These are phyloP conservation scores for Xylaria acuta DNA, from an alignment of 495 filamentous ascomycete genomes.

Conservation along the genomic window DNA sequence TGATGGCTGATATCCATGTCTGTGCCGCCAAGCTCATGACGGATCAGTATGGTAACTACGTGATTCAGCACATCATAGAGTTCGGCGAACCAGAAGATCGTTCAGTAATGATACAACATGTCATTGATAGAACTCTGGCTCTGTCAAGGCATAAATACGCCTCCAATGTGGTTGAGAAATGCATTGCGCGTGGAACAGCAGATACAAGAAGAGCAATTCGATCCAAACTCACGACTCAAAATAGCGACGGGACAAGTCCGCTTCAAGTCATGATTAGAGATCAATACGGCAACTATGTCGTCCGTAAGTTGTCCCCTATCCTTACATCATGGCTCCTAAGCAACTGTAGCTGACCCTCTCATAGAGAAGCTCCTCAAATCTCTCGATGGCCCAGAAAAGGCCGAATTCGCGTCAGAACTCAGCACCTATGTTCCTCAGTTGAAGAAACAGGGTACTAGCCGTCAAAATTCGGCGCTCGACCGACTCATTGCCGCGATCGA, in stretches of 20 bases:
- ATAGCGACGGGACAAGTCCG: slow-evolving; percentile 69
- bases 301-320: slow-evolving; percentile 71
- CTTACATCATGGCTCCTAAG: background rate
- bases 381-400: slow-evolving; percentile 68
- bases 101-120: slow-evolving; percentile 71
- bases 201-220: slow-evolving; percentile 77
- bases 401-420: slow-evolving; percentile 72
- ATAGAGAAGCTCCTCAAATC: slow-evolving; percentile 81
- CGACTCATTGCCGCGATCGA: slow-evolving; percentile 57
- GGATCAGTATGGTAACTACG: slow-evolving; percentile 96
- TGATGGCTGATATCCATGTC: slow-evolving; percentile 80
- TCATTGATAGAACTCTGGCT: slow-evolving; percentile 72
- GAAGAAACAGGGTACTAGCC: slow-evolving; percentile 77
- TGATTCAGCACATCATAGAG: slow-evolving; percentile 91
- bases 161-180: slow-evolving; percentile 97
- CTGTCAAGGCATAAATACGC: slow-evolving; percentile 96
- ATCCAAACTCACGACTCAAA: slow-evolving; percentile 62
- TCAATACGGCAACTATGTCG: slow-evolving; percentile 94
- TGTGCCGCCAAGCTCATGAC: slow-evolving; percentile 75
- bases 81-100: slow-evolving; percentile 81
- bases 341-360: slow-evolving; percentile 31
- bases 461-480: slow-evolving; percentile 77
- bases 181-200: slow-evolving; percentile 74
- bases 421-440: slow-evolving; percentile 73
- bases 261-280: slow-evolving; percentile 84